Base-by-base conservation (phyloP, 2,329 filamentous ascomycete genomes). In the Clonostachys sp. region DNA sequence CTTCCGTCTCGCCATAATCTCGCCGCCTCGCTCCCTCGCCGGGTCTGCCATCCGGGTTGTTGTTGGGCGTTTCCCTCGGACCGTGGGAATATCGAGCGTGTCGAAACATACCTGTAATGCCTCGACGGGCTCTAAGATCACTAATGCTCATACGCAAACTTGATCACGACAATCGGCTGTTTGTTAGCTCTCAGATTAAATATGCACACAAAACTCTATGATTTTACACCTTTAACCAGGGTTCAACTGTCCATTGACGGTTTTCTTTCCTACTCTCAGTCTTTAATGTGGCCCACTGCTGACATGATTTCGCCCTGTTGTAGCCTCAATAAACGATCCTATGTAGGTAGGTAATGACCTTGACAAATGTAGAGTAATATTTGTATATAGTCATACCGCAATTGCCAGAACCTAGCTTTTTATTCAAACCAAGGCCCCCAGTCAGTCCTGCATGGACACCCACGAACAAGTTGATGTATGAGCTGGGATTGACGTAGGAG, bases 101-200 rank as follows among this genome's bases (percentile, higher is more conserved):
- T 53, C 52, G 53, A 54, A 51, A 54, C 51, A 51, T 51, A 50
- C 48, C 12, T 53, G 58, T 56, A 52, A 54, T 58, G 56, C 53
- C 55, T 58, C 58, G 55, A 56, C 55, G 54, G 56, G 61, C 54
- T 53, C 57, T 51, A 55, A 58, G 61, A 58, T 63, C 59, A 64
- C 56, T 63, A 63, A 66, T 66, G 61, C 61, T 60, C 57, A 62
- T 57, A 59, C 62, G 63, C 63, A 61, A 65, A 62, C 60, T 63
- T 61, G 57, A 64, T 65, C 60, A 67, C 60, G 64, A 66, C 61
- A 64, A 65, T 67, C 59, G 62, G 62, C 63, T 67, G 61, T 67
- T 67, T 68, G 59, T 66, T 67, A 66, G 64, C 66, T 68, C 64
- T 63, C 60, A 65, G 59, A 67, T 66, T 61, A 61, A 66, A 60